Base-by-base conservation (phyloP, 2,329 filamentous ascomycete species). In the Dryadomyces quercus-mongolicae region DNA sequence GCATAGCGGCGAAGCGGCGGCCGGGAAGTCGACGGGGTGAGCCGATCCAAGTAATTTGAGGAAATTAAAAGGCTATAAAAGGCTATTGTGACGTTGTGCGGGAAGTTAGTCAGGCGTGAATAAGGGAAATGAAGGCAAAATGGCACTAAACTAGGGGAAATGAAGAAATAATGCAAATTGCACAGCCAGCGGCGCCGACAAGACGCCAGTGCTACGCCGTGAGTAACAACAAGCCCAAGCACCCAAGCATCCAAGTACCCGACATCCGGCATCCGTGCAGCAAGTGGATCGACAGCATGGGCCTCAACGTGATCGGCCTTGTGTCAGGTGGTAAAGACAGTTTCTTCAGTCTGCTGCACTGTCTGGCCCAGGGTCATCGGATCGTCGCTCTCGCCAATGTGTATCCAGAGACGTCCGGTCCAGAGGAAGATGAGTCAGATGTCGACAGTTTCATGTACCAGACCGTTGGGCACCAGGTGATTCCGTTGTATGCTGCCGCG, bases 391-490 rank as follows among this genome's bases (percentile, higher is more conserved):
- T 98, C 49, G 93, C 88, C 51, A 98, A 98, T 68, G 74, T 98
- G 54, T 79, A 91, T 65, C 92, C 89, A 16, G 46, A 40, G 54
- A 56, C 46, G 20, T 53, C 15, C 40, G 36, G 52, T 45, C 55
- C 49, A 12, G 53, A 31, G 43, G 31, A 55, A 47, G 57, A 54
- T 53, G 55, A 61, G 49, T 61, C 57, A 49, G 72, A 66, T 25
- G 58, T 49, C 20, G 89, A 98, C 69, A 96, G 91, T 72, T 97
- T 93, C 82, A 98, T 98, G 93, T 98, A 97, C 74, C 93, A 98
- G 74, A 98, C 93, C 3, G 88, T 96, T 57, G 93, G 93, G 13
- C 89, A 97, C 69, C 78, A 82, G 55, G 74, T 96, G 18, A 85
- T 97, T 55, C 89, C 91, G 2, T 77, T 95, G 16, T 97, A 96